Base-by-base conservation (phyloP, 306 rosid genomes). In the Fragaria iinumae region DNA sequence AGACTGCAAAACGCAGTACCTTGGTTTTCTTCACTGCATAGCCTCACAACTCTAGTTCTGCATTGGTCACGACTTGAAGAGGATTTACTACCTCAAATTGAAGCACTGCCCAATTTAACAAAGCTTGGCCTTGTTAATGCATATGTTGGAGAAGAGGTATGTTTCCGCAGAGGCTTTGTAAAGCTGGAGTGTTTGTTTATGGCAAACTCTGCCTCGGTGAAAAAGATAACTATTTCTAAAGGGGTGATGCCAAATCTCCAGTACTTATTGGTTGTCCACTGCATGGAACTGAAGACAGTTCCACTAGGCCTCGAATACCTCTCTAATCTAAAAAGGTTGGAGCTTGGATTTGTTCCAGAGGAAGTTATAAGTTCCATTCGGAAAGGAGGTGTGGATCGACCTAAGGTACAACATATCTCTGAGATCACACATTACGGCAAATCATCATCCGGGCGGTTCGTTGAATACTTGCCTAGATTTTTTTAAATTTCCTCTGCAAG, bases 201-300 rank as follows among this genome's bases (percentile, higher is more conserved):
- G 12, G 0, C 0, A 0, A 65, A 34, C 7, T 49, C 36, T 32
- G 50, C 72, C 0, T 5, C 48, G 8, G 16, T 78, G 65, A 9
- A 48, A 2, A 0, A 3, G 21, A 71, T 71, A 34, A 36, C 12
- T 7, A 78, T 71, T 29, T 29, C 32, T 29, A 0, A 29, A 39
- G 62, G 76, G 27, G 76, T 3, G 39, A 78, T 78, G 76, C n/a
- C 71, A 2, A 23, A 21, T 71, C 36, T 78, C 39, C 3, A 2
- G 17, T 0, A 0, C 6, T 25, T 78, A 3, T 0, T 0, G 0
- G 12, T 78, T 45, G 0, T 0, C 0, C 7, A 12, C 2, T 55
- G 47, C 49, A 70, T 43, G 9, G 20, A 59, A 2, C 60, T 78
- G 49, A 44, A 44, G 70, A 27, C 76, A 45, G 6, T 78, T 23